These are phyloP conservation scores for Calonectria henricotiae DNA, from an alignment of 2,329 filamentous ascomycete genomes.

Conservation along the genomic window DNA sequence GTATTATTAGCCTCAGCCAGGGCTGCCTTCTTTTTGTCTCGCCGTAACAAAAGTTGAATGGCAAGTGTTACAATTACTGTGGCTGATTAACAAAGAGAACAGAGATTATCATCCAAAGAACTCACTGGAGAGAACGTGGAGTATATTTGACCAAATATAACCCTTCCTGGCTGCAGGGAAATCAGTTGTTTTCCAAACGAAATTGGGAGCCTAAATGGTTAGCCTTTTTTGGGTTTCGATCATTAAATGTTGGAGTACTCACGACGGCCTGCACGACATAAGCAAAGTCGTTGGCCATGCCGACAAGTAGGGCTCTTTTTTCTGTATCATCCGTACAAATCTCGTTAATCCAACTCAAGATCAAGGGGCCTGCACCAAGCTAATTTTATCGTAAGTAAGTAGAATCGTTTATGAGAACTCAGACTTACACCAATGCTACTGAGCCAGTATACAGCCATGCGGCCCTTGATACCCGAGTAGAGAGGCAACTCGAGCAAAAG, in stretches of 20 bases:
- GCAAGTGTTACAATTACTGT: background rate
- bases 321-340: slow-evolving; percentile 47
- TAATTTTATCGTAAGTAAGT: background rate
- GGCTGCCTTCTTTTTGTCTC: background rate
- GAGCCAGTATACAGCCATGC: slow-evolving; percentile 46
- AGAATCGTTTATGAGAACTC: rapidly evolving
- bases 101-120: background rate
- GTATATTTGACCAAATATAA: slow-evolving; percentile 37
- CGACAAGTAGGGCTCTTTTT: slow-evolving; percentile 44
- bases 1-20: background rate
- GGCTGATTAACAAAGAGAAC: background rate
- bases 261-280: slow-evolving; percentile 47
- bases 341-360: slow-evolving; percentile 49
- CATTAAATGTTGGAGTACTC: background rate
- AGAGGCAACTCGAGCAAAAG: slow-evolving; percentile 41
- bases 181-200: slow-evolving; percentile 44
- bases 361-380: slow-evolving; percentile 45
- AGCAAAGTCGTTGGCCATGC: slow-evolving; percentile 37
- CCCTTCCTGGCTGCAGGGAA: slow-evolving; percentile 42
- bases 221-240: background rate
- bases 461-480: slow-evolving; percentile 36
- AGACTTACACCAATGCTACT: slow-evolving; percentile 45
- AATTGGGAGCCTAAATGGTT: slow-evolving; percentile 38
- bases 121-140: slow-evolving; percentile 40
- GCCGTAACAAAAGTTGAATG: background rate